Conservation (phyloP, 305 asterid genomes). For the Fraxinus albicans region DNA sequence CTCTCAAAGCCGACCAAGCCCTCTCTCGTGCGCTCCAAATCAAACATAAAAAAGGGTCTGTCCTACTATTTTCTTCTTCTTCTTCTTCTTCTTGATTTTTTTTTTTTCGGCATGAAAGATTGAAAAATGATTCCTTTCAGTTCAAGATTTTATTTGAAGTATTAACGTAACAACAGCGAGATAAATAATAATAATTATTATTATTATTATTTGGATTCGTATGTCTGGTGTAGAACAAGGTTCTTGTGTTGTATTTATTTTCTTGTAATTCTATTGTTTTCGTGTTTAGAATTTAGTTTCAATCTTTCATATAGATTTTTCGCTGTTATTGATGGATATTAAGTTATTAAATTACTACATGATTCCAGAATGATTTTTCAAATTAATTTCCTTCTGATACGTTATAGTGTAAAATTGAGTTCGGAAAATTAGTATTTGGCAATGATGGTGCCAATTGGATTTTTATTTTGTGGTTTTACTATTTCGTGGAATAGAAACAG, state of each 20-base stretch:
- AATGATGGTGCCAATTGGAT: not conserved
- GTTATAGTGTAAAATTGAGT: not conserved
- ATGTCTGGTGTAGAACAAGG: not conserved
- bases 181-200: not conserved
- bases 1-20: slow-evolving; percentile 60
- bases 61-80: not conserved
- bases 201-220: not conserved
- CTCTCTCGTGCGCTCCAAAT: slow-evolving; percentile 56
- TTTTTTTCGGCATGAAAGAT: not conserved
- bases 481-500: not conserved
- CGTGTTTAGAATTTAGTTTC: not conserved
- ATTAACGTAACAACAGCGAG: not conserved
- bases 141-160: not conserved
- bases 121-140: not conserved
- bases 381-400: slow-evolving; percentile 9
- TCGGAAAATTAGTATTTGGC: not conserved
- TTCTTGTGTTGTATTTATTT: not conserved
- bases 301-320: not conserved
- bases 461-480: not conserved
- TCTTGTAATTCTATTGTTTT: not conserved
- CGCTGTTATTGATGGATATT: not conserved
- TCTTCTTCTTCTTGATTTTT: not conserved
- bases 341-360: slow-evolving; percentile 8
- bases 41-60: slow-evolving; percentile 48
- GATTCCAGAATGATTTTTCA: slow-evolving; percentile 10